phyloP scores from a whole-genome alignment of 169 alveolate genomes.

The Plasmodium falciparum region DNA sequence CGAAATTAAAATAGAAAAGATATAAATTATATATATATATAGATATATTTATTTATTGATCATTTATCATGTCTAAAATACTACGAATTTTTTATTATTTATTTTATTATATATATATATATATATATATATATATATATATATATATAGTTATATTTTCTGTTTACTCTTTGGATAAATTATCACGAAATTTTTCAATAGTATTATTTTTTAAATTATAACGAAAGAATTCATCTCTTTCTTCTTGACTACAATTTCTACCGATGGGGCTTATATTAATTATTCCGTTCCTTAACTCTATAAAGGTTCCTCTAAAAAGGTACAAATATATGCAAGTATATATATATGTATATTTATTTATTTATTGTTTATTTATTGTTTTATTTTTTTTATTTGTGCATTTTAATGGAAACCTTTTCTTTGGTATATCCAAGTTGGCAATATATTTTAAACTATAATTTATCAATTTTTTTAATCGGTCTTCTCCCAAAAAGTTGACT shows the following conservation, averaged over 20 bases:
- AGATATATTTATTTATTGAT: background rate
- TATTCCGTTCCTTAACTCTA: conserved; percentile 96
- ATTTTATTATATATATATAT: background rate
- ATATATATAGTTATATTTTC: background rate
- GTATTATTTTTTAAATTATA: conserved; percentile 85
- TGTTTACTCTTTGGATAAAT: conserved; percentile 40
- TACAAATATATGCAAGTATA: background rate
- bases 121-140: no score
- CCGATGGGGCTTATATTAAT: conserved; percentile 97
- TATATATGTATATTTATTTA: background rate
- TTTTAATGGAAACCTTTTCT: conserved; percentile 87
- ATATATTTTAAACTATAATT: conserved; percentile 91
- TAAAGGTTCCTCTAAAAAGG: conserved; percentile 91
- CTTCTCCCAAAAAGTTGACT: conserved; percentile 88
- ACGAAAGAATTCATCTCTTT: conserved; percentile 92
- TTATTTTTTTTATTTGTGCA: background rate
- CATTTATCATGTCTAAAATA: no score
- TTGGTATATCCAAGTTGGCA: conserved; percentile 94
- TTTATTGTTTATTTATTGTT: background rate
- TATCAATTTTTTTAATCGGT: conserved; percentile 87
- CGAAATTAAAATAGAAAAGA: conserved; percentile 84
- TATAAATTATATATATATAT: background rate
- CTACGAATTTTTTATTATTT: no score
- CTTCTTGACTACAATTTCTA: conserved; percentile 94
- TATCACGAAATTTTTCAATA: conserved; percentile 37